A percentile compares a stretch with the other conserved stretches of the same genome.
Conservation (phyloP, 345 rosid species). For the Aurinia saxatilis region DNA sequence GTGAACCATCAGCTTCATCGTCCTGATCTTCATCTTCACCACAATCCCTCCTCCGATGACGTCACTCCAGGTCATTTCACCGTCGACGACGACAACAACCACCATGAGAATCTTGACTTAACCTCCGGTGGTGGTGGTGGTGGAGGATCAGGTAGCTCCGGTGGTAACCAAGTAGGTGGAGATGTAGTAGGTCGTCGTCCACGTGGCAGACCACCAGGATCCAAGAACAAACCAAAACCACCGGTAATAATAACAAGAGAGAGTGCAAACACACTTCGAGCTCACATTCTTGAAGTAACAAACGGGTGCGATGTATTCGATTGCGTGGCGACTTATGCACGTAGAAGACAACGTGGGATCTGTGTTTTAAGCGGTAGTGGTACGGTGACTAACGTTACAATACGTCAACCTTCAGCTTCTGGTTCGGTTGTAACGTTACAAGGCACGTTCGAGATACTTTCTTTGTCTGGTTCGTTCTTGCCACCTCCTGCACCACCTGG, state of each 20-base stretch:
- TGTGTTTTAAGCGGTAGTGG: slow-evolving; percentile 91
- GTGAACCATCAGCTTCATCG: slow-evolving; percentile 38
- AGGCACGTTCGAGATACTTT: slow-evolving; percentile 92
- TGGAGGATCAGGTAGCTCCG: slow-evolving; percentile 26
- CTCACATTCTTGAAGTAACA: slow-evolving; percentile 94
- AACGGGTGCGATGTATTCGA: slow-evolving; percentile 91
- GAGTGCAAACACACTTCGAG: slow-evolving; percentile 92
- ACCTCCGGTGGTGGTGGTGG: slow-evolving; percentile 22
- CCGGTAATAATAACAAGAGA: slow-evolving; percentile 92
- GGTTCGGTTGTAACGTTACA: slow-evolving; percentile 87
- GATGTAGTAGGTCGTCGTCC: slow-evolving; percentile 54
- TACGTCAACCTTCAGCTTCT: slow-evolving; percentile 82
- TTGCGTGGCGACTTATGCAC: slow-evolving; percentile 78
- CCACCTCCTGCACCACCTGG: slow-evolving; percentile 99
- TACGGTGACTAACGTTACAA: slow-evolving; percentile 82
- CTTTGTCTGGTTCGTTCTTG: slow-evolving; percentile 83
- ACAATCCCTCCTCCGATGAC: slow-evolving; percentile 37
- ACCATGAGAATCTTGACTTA: slow-evolving; percentile 48
- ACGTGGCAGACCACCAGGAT: slow-evolving; percentile 93
- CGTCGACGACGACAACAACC: slow-evolving; percentile 27
- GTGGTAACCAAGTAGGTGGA: slow-evolving; percentile 29
- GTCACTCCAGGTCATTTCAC: slow-evolving; percentile 39
- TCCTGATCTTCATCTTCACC: slow-evolving; percentile 39
- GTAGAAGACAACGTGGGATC: slow-evolving; percentile 84
- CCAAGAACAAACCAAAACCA: slow-evolving; percentile 90